These are phyloP conservation scores for Silene uniflora DNA, from an alignment of 148 eudicot species.

Conservation along the genomic window DNA sequence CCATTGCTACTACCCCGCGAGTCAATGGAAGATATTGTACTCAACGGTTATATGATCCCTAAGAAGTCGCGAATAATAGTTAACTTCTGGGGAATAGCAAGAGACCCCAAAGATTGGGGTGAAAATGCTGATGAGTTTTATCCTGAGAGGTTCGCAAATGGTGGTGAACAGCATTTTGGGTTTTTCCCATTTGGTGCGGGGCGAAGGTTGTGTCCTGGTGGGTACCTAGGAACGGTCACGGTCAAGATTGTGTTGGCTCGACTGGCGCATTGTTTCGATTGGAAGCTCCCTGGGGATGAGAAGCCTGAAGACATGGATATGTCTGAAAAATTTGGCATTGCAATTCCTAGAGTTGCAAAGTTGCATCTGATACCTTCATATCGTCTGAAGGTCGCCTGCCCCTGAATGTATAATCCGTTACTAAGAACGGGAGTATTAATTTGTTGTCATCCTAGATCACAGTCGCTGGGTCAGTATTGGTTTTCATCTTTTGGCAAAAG, in stretches of 20 bases:
- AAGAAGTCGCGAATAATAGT: slow-evolving; percentile 10
- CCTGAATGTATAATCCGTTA: neutral
- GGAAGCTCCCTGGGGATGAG: slow-evolving; percentile 19
- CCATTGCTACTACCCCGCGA: slow-evolving; percentile 17
- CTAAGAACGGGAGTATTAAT: no score
- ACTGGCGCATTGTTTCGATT: slow-evolving; percentile 20
- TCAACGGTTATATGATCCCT: slow-evolving; percentile 16
- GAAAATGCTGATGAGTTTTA: slow-evolving; percentile 14
- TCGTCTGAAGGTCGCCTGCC: neutral
- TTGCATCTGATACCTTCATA: slow-evolving; percentile 13
- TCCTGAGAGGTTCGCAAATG: slow-evolving; percentile 12
- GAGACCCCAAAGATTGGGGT: slow-evolving; percentile 11
- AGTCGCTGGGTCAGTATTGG: no score
- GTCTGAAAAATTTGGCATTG: slow-evolving; percentile 11
- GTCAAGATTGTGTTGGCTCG: slow-evolving; percentile 9
- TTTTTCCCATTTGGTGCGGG: slow-evolving; percentile 19
- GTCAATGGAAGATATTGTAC: slow-evolving; percentile 10
- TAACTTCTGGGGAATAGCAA: slow-evolving; percentile 14
- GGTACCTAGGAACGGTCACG: neutral
- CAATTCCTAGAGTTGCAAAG: slow-evolving; percentile 4
- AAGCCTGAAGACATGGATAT: slow-evolving; percentile 13
- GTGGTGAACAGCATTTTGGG: slow-evolving; percentile 7
- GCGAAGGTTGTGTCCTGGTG: slow-evolving; percentile 19
- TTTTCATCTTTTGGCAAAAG: no score
- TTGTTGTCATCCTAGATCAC: no score